A percentile compares a stretch with the other conserved stretches of the same genome.
These are phyloP conservation scores for Colletotrichum shisoi DNA, from an alignment of 2,329 filamentous ascomycete species.

Conservation along the genomic window DNA sequence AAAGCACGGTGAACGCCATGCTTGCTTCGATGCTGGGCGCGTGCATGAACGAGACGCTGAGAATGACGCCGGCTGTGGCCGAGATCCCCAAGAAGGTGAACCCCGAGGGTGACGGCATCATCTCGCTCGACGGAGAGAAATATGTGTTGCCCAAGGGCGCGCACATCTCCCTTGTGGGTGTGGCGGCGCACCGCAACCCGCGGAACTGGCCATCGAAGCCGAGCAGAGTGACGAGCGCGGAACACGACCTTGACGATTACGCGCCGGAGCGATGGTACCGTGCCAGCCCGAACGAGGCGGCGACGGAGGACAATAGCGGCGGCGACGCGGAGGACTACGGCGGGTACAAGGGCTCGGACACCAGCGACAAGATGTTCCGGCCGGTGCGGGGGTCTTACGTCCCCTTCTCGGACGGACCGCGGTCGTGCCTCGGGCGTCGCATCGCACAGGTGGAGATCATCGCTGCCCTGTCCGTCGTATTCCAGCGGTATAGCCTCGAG, in stretches of 20 bases:
- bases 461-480: constrained; percentile 62
- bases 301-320: constrained; percentile 41
- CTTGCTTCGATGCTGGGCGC: constrained; percentile 76
- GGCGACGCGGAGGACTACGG: constrained; percentile 60
- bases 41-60: constrained; percentile 78
- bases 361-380: constrained; percentile 67
- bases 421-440: constrained; percentile 65
- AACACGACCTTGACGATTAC: constrained; percentile 71
- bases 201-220: constrained; percentile 72
- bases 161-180: constrained; percentile 63
- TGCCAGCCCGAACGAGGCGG: constrained; percentile 42
- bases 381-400: constrained; percentile 65
- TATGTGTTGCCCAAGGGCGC: constrained; percentile 65
- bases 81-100: constrained; percentile 74
- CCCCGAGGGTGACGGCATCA: constrained; percentile 59
- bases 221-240: constrained; percentile 53
- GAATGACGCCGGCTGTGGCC: constrained; percentile 74
- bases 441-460: constrained; percentile 68
- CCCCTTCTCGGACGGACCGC: constrained; percentile 66
- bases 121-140: constrained; percentile 66
- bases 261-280: constrained; percentile 77
- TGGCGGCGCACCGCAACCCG: constrained; percentile 71
- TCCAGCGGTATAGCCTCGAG: constrained; percentile 71
- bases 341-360: constrained; percentile 67
- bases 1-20: constrained; percentile 69